These are phyloP conservation scores for Cunninghamia lanceolata DNA, from an alignment of 75 land plant genomes.

Conservation along the genomic window DNA sequence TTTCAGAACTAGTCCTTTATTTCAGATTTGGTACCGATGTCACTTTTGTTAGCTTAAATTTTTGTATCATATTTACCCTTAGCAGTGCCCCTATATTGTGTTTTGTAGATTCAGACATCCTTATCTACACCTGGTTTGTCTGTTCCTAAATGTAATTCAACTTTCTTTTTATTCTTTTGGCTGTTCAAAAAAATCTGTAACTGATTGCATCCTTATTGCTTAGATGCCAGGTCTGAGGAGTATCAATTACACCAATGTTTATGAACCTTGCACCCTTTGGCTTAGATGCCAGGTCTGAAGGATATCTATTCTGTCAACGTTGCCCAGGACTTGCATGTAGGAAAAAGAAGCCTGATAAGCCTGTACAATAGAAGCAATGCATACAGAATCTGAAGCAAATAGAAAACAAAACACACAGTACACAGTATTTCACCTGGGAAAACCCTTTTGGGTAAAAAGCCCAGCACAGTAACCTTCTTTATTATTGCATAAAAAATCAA, in stretches of 20 bases:
- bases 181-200: neutral
- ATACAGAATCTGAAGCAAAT: too few relatives aligned
- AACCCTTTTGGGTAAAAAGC: too few relatives aligned
- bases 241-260: neutral
- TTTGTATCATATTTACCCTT: neutral
- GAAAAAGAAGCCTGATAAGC: too few relatives aligned
- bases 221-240: neutral
- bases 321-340: neutral
- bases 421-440: too few relatives aligned
- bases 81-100: neutral
- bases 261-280: neutral
- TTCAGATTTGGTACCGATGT: neutral
- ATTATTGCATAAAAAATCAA: too few relatives aligned
- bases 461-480: too few relatives aligned
- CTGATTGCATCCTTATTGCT: neutral
- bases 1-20: neutral
- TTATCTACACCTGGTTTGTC: neutral
- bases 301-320: neutral
- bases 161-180: neutral
- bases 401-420: too few relatives aligned
- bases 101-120: neutral
- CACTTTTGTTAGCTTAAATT: neutral
- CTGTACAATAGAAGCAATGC: too few relatives aligned
- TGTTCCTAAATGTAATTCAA: neutral
- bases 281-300: neutral